Evolutionary conservation across 169 alveolate genomes (phyloP), one percentile per base, ranked within the genome.

Genomic region (Plasmodium gaboni): DNA sequence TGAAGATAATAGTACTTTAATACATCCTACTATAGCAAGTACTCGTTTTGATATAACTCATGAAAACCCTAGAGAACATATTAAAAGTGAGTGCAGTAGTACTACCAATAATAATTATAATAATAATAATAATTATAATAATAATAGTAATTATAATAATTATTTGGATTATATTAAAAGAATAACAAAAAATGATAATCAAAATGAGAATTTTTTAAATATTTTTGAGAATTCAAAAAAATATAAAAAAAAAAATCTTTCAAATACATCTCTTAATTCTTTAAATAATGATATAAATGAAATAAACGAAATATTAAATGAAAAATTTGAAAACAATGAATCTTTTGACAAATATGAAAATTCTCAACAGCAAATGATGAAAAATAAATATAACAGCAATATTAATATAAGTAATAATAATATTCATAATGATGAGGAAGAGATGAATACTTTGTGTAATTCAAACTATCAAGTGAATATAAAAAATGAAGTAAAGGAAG

Each of bases 61-160:
- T 38, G 46, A 38, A 38, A 38, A 28, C 60, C 8, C 48, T 57
- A 38, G 48, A 50, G 48, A 67, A 38, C 51, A 48, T 13, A 48
- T 42, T 48, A 19, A 64, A 8, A 26, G 53, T 17, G 72, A 48
- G 53, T 38, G 46, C 46, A 38, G 1, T 38, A 38, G 10, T 38
- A 38, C 10, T 38, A 26, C 32, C 0, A 26, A 0, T 26, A 26
- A 26, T 26, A 26, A 2, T 26, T 2, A 26, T 26, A 32, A 32
- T 32, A 78, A 67, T 59, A 65, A 78, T 42, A 64, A 78, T 22
- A 78, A 78, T 59, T 4, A 24, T 24, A 32, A 32, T 32, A 12
- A 28, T 13, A 38, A 46, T 64, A 63, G 64, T 69, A 38, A 28
- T 68, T 59, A 73, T 22, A 13, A 9, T 15, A 22, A 48, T 15